phyloP scores from a whole-genome alignment of 2,329 filamentous ascomycete genomes.

The Stemphylium beticola region DNA sequence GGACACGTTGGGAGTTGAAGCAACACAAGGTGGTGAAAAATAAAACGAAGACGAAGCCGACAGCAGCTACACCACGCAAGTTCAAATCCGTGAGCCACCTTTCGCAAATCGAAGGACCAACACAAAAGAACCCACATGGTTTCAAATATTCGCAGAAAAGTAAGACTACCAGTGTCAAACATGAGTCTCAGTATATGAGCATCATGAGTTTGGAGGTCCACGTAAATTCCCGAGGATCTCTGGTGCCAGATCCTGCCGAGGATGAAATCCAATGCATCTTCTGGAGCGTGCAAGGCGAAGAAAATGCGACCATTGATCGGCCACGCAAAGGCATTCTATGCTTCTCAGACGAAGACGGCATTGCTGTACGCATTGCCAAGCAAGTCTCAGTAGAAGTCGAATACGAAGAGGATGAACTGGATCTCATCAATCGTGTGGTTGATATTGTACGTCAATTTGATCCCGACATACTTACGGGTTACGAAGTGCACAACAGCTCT shows the following conservation, averaged over 20 bases:
- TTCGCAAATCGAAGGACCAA: constrained; percentile 89
- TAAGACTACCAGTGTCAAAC: constrained; percentile 76
- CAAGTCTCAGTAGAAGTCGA: constrained; percentile 69
- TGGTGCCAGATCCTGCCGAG: constrained; percentile 87
- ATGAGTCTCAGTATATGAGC: constrained; percentile 93
- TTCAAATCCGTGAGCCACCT: constrained; percentile 48
- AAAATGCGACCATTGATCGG: constrained; percentile 62
- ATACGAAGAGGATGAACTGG: constrained; percentile 79
- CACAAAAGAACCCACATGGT: constrained; percentile 79
- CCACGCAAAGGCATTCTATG: constrained; percentile 74
- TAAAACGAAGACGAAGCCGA: constrained; percentile 7
- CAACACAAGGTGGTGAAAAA: constrained; percentile 15
- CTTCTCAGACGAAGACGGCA: constrained; percentile 66
- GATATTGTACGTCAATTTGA: constrained; percentile 84
- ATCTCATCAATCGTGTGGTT: constrained; percentile 83
- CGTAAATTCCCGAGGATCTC: constrained; percentile 79
- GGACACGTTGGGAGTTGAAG: constrained; percentile 60
- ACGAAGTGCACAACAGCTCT: constrained; percentile 89
- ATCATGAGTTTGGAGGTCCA: constrained; percentile 94
- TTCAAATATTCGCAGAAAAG: constrained; percentile 85
- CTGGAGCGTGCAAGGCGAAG: constrained; percentile 84
- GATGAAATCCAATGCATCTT: constrained; percentile 90
- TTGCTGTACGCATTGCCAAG: constrained; percentile 67
- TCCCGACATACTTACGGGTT: constrained; percentile 92
- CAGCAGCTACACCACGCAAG: constrained; percentile 22